Base-by-base conservation (phyloP, 179 eudicot species). In the Spergularia azorica region DNA sequence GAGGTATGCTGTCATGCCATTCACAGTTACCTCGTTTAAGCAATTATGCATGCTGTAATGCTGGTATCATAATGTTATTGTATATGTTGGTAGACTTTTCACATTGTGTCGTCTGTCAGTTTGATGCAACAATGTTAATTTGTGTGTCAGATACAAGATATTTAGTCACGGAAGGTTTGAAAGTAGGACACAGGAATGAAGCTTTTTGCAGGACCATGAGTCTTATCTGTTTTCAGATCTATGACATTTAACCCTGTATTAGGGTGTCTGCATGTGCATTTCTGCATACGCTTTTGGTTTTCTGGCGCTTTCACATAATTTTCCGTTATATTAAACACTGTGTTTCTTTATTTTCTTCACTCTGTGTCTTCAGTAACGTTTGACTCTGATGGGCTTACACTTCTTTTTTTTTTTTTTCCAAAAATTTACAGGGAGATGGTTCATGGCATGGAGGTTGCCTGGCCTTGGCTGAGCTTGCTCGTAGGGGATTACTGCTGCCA, bases 361-460 rank as follows among this genome's bases (percentile, higher is more conserved):
- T 54, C 13, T 71, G 65, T 71, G 15, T 18, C 63, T 56, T 51
- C 51, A 51, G 50, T 58, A 67, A 48, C 67, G 67, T 60, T 77
- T 67, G 38, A 78, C 43, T 72, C 54, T 64, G 61, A 70, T 62
- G 26, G 67, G 69, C 59, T 55, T 71, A 10, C 55, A 39, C 66
- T 52, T 67, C 48, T 80, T 70, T 15, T 54, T 32, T 70, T 58
- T 73, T 62, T 75, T 17, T 32, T 70, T 58, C 70, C 1, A 26
- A 26, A 26, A 26, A 26, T 62, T 75, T 75, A 50, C 79, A 95
- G 99, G 99, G 99, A 70, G 97, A 95, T 91, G 97, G 99, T 79
- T 95, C 99, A 21, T 95, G 99, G 99, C 99, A 95, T 82, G 99
- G 99, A 70, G 97, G 99, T 73, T 95, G 99, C 89, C 84, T 95